Evolutionary conservation across 768 basidiomycete genomes (phyloP).

Genomic region (Tulasnella sp.): DNA sequence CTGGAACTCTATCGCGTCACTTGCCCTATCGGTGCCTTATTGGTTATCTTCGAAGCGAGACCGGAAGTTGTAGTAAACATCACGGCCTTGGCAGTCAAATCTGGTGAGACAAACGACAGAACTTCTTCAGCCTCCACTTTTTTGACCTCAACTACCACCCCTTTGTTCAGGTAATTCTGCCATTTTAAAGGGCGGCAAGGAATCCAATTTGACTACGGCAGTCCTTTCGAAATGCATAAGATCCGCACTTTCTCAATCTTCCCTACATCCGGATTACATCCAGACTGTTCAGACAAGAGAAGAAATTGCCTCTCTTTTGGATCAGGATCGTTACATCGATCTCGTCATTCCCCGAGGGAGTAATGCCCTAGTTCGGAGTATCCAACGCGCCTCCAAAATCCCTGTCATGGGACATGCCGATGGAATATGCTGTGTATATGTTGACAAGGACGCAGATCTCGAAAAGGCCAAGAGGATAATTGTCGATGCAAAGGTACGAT

Average conservation of each 20-base stretch:
- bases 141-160: not conserved
- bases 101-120: conserved; percentile 38
- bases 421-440: conserved; percentile 79
- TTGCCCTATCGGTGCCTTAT: conserved; percentile 89
- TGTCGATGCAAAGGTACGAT: conserved; percentile 79
- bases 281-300: conserved; percentile 85
- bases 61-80: conserved; percentile 98
- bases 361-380: conserved; percentile 73
- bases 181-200: conserved; percentile 95
- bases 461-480: conserved; percentile 73
- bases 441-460: conserved; percentile 68
- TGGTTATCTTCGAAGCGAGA: conserved; percentile 94
- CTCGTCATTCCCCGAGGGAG: conserved; percentile 94
- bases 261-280: conserved; percentile 67
- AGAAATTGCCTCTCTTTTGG: conserved; percentile 78
- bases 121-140: not conserved
- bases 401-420: conserved; percentile 99
- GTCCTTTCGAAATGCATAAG: conserved; percentile 72
- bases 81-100: conserved; percentile 89
- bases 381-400: conserved; percentile 82
- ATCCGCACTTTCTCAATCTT: conserved; percentile 55
- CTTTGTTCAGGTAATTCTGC: conserved; percentile 70
- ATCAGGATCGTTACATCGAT: conserved; percentile 85
- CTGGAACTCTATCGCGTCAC: conserved; percentile 87
- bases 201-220: conserved; percentile 68